phyloP scores from a whole-genome alignment of 148 eudicot species.

The Spergularia bocconei region DNA sequence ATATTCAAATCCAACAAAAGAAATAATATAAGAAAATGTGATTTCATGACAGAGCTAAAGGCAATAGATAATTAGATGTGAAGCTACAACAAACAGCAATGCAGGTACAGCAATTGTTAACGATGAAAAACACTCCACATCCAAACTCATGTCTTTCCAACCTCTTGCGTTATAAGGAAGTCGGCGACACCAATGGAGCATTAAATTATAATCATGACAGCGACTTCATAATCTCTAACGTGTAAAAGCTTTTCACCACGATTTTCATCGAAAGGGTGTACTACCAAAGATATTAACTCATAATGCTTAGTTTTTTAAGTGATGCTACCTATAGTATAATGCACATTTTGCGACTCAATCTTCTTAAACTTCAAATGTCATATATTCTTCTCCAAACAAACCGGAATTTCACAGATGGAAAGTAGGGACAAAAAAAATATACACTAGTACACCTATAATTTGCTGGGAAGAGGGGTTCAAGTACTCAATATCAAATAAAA shows the following conservation, averaged over 20 bases:
- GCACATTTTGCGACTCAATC: no score
- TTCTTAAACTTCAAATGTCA: no score
- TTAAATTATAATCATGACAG: not conserved
- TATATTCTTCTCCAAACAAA: no score
- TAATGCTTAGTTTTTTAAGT: no score
- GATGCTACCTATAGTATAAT: no score
- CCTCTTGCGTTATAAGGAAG: not conserved
- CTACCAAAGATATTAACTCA: no score
- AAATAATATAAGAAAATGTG: not conserved
- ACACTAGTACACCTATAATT: no score
- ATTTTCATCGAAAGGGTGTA: no score
- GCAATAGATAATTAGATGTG: not conserved
- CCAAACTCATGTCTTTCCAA: not conserved
- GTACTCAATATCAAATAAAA: no score
- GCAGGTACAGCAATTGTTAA: not conserved
- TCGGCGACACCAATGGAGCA: not conserved
- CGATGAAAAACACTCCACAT: not conserved
- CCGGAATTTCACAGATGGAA: no score
- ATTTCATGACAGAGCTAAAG: not conserved
- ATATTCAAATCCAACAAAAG: conserved; percentile 1
- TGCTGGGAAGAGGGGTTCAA: no score
- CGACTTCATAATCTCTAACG: not conserved
- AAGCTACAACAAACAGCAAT: not conserved
- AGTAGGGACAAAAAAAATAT: no score
- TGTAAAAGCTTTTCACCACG: not conserved